These are phyloP conservation scores for Ogataea polymorpha DNA, from an alignment of 805 yeast genomes.

Conservation along the genomic window DNA sequence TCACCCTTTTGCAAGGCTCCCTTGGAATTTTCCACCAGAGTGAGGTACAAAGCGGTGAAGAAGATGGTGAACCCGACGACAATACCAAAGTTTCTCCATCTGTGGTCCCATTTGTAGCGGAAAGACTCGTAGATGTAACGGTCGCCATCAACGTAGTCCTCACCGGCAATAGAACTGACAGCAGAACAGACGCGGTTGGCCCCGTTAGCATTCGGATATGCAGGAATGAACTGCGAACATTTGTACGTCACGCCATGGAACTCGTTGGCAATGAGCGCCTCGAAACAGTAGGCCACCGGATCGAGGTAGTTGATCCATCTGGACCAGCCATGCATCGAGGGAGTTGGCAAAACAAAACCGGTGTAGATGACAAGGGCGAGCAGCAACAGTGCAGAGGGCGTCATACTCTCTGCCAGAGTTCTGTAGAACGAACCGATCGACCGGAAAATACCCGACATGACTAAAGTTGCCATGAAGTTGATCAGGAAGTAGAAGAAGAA, in stretches of 20 bases:
- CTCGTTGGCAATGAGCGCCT: conserved; percentile 57
- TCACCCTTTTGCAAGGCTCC: conserved; percentile 74
- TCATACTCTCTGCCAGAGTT: conserved; percentile 50
- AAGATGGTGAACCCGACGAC: conserved; percentile 50
- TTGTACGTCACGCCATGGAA: conserved; percentile 44
- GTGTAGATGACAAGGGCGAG: conserved; percentile 47
- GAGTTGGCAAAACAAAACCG: conserved; percentile 55
- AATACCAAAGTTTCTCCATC: conserved; percentile 83
- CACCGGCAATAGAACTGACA: conserved; percentile 60
- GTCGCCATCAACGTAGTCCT: conserved; percentile 53
- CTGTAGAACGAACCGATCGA: conserved; percentile 46
- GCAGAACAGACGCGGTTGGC: conserved; percentile 33
- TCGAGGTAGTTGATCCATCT: conserved; percentile 59
- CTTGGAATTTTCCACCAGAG: conserved; percentile 53
- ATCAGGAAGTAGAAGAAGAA: conserved; percentile 52
- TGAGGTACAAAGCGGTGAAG: conserved; percentile 52
- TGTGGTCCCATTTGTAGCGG: conserved; percentile 51
- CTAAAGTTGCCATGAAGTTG: conserved; percentile 39
- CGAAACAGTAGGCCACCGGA: conserved; percentile 56
- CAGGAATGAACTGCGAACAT: conserved; percentile 49
- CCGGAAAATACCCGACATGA: conserved; percentile 54
- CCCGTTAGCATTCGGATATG: conserved; percentile 25
- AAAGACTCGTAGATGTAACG: conserved; percentile 48
- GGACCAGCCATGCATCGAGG: conserved; percentile 57
- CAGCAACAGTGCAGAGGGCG: conserved; percentile 51